Evolutionary conservation across 352 stramenopile genomes (phyloP).

Genomic region (Globisporangium mamillatum): DNA sequence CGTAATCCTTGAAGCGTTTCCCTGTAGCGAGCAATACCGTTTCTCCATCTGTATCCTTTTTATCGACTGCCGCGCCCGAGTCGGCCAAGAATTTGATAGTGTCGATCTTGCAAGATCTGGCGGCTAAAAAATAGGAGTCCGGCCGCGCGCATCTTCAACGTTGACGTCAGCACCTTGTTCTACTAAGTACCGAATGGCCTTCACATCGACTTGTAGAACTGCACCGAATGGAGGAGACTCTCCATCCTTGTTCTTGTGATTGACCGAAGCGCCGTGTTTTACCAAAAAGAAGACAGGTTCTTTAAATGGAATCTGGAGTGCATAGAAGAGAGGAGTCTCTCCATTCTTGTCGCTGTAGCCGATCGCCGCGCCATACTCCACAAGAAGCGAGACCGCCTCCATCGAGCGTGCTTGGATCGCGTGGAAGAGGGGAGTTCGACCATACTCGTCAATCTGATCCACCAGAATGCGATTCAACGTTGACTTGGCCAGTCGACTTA

Average conservation of each 20-base stretch:
- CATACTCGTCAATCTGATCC: not conserved
- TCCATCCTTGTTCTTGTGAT: not conserved
- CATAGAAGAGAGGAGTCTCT: not conserved
- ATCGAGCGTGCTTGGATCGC: not conserved
- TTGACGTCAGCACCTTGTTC: not conserved
- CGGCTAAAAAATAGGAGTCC: not conserved
- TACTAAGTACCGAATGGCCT: not conserved
- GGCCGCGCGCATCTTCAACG: not conserved
- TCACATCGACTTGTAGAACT: too few species aligned
- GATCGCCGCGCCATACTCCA: not conserved
- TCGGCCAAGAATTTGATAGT: not conserved
- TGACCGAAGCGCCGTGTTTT: too few species aligned
- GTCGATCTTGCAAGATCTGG: not conserved
- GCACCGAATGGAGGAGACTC: not conserved
- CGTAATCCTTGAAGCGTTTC: too few species aligned
- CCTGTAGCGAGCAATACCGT: not conserved
- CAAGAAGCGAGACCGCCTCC: not conserved
- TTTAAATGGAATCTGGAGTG: too few species aligned
- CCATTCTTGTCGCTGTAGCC: not conserved
- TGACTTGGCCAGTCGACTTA: too few species aligned
- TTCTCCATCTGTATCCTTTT: not conserved
- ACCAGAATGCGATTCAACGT: not conserved
- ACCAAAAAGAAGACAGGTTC: too few species aligned
- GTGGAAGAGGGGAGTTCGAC: not conserved
- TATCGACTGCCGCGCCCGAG: not conserved